phyloP scores from a whole-genome alignment of 164 flowering plant species.

The Euptelea pleiosperma region DNA sequence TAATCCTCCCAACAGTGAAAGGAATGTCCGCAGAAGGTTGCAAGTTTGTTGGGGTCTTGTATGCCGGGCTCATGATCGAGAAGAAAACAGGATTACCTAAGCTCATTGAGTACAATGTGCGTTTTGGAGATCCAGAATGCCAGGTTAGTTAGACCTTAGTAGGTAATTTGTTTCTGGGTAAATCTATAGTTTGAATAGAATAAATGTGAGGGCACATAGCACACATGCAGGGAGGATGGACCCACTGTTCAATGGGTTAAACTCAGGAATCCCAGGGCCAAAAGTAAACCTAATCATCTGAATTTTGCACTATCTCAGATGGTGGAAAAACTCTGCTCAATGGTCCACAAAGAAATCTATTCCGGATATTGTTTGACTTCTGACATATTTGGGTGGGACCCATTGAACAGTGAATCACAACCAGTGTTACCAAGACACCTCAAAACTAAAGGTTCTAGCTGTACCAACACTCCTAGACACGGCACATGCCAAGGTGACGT shows the following conservation, averaged over 20 bases:
- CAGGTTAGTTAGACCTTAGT: constrained; percentile 55
- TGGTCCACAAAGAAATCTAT: too few species aligned
- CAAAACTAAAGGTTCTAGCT: too few species aligned
- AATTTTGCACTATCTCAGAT: too few species aligned
- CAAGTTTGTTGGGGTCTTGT: constrained; percentile 92
- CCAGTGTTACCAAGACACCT: too few species aligned
- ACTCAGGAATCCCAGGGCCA: too few species aligned
- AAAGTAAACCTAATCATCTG: too few species aligned
- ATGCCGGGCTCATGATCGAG: constrained; percentile 98
- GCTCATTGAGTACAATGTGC: constrained; percentile 93
- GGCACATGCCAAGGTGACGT: too few species aligned
- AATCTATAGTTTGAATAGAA: not conserved
- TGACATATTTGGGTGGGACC: too few species aligned
- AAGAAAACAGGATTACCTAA: constrained; percentile 85
- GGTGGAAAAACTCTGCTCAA: too few species aligned
- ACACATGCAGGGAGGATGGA: not conserved
- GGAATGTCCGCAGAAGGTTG: constrained; percentile 94
- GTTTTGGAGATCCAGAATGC: constrained; percentile 99
- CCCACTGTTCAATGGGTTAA: not conserved
- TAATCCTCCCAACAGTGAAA: constrained; percentile 80
- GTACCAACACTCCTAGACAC: too few species aligned
- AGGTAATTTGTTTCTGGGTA: not conserved
- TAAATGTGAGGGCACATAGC: not conserved
- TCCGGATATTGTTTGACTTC: too few species aligned
- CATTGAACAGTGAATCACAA: too few species aligned